A percentile compares a stretch with the other conserved stretches of the same genome.
Conservation (phyloP, 768 basidiomycete genomes). For the Pleurotus cornucopiae region DNA sequence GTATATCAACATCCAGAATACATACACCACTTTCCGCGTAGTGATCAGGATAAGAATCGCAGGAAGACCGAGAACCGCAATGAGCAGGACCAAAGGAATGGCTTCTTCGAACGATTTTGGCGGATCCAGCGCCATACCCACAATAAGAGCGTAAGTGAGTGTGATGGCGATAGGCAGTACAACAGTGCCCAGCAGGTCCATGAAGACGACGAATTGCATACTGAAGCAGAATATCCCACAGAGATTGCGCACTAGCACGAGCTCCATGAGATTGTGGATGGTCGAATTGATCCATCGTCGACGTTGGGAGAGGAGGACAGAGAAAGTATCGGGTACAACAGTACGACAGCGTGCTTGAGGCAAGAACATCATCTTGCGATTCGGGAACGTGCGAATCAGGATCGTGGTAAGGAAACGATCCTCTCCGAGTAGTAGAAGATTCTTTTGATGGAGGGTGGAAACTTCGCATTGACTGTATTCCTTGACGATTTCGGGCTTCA, state of each 20-base stretch:
- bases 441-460: constrained; percentile 95
- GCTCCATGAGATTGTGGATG: constrained; percentile 98
- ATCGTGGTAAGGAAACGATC: constrained; percentile 98
- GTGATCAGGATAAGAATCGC: constrained; percentile 91
- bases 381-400: constrained; percentile 94
- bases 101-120: constrained; percentile 87
- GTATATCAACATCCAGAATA: constrained; percentile 98
- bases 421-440: constrained; percentile 91
- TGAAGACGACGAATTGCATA: constrained; percentile 99
- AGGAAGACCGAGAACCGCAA: constrained; percentile 90
- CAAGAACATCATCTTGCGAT: constrained; percentile 99
- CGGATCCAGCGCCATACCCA: constrained; percentile 74
- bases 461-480: constrained; percentile 96
- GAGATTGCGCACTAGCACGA: constrained; percentile 92
- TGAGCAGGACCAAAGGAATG: constrained; percentile 86
- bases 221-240: constrained; percentile 99
- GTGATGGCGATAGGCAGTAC: constrained; percentile 92
- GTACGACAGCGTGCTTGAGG: constrained; percentile 95
- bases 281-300: constrained; percentile 99
- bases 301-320: constrained; percentile 90
- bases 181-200: constrained; percentile 90
- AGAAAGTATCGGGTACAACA: constrained; percentile 93
- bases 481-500: constrained; percentile 95
- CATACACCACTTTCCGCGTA: constrained; percentile 91
- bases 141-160: constrained; percentile 85